A percentile compares a stretch with the other conserved stretches of the same genome.
These are phyloP conservation scores for Salix arbutifolia DNA, from an alignment of 345 rosid genomes.

Conservation along the genomic window DNA sequence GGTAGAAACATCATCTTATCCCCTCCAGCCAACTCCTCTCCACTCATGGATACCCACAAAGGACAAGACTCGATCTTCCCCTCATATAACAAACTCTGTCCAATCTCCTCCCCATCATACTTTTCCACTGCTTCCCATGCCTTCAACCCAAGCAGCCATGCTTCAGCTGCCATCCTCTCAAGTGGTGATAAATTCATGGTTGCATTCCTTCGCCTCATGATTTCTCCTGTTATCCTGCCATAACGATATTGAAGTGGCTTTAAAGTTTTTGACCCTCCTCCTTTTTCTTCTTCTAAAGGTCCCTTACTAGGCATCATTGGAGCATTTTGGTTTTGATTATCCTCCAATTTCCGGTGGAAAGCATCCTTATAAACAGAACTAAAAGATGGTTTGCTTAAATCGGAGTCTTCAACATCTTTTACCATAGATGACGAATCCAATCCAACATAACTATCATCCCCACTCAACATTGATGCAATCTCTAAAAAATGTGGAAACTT, in stretches of 20 bases:
- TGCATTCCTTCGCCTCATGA: slow-evolving; percentile 65
- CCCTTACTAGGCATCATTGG: slow-evolving; percentile 56
- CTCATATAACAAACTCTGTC: slow-evolving; percentile 34
- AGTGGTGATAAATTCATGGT: slow-evolving; percentile 54
- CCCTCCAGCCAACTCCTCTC: slow-evolving; percentile 64
- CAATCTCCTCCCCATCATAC: slow-evolving; percentile 41
- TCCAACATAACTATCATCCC: slow-evolving; percentile 55
- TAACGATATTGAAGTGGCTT: slow-evolving; percentile 57
- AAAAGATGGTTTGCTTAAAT: slow-evolving; percentile 47
- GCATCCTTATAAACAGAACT: slow-evolving; percentile 62
- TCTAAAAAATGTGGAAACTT: slow-evolving; percentile 82
- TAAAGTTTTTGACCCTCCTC: slow-evolving; percentile 28
- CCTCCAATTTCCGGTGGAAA: slow-evolving; percentile 64
- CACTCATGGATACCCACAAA: slow-evolving; percentile 67
- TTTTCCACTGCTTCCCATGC: slow-evolving; percentile 84
- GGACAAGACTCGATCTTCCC: slow-evolving; percentile 67
- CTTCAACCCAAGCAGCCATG: slow-evolving; percentile 82
- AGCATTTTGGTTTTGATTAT: slow-evolving; percentile 43
- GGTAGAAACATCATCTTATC: slow-evolving; percentile 78
- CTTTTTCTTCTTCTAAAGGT: slow-evolving; percentile 38
- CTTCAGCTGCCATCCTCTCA: slow-evolving; percentile 89
- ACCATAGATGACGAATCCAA: slow-evolving; percentile 36
- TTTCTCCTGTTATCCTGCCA: slow-evolving; percentile 74
- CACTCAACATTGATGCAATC: slow-evolving; percentile 61
- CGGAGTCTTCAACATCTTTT: slow-evolving; percentile 43